These are phyloP conservation scores for Chernovozyma aurita DNA, from an alignment of 1,139 yeast species.

Conservation along the genomic window DNA sequence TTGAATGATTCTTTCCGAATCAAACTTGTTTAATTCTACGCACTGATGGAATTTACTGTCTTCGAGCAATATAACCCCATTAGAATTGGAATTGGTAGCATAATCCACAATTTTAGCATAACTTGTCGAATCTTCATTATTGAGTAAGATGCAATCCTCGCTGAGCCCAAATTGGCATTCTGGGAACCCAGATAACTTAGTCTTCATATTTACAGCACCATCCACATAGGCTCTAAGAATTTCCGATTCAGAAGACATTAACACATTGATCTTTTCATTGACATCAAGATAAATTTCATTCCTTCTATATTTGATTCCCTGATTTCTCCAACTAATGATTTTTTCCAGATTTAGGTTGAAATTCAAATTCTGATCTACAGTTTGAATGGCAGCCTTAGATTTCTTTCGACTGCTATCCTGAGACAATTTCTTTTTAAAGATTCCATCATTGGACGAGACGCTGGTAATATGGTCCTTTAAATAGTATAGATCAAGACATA, in stretches of 20 bases:
- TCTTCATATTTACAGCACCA: slow-evolving; percentile 69
- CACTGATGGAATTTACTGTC: slow-evolving; percentile 90
- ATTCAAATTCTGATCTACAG: neutral
- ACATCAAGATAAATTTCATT: slow-evolving; percentile 80
- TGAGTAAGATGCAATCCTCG: slow-evolving; percentile 32
- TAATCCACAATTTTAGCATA: neutral
- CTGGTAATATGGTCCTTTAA: slow-evolving; percentile 24
- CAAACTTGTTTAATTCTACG: slow-evolving; percentile 68
- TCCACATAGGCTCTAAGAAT: slow-evolving; percentile 70
- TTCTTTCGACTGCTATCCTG: slow-evolving; percentile 6
- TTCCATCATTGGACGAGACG: slow-evolving; percentile 18
- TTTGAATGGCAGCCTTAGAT: slow-evolving; percentile 1
- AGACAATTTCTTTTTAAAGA: slow-evolving; percentile 15
- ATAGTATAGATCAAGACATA: slow-evolving; percentile 53
- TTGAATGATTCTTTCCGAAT: slow-evolving; percentile 59
- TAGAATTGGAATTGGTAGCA: slow-evolving; percentile 32
- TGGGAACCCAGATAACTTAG: slow-evolving; percentile 76
- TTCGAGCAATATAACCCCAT: slow-evolving; percentile 50
- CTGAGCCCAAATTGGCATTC: slow-evolving; percentile 60
- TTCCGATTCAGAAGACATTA: slow-evolving; percentile 58
- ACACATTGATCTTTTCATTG: slow-evolving; percentile 66
- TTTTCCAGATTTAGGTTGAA: neutral
- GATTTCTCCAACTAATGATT: slow-evolving; percentile 59
- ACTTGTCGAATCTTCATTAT: slow-evolving; percentile 5
- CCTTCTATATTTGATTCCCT: slow-evolving; percentile 72